These are phyloP conservation scores for Dispira parvispora DNA, from an alignment of 192 early-diverging fungal species.

Conservation along the genomic window DNA sequence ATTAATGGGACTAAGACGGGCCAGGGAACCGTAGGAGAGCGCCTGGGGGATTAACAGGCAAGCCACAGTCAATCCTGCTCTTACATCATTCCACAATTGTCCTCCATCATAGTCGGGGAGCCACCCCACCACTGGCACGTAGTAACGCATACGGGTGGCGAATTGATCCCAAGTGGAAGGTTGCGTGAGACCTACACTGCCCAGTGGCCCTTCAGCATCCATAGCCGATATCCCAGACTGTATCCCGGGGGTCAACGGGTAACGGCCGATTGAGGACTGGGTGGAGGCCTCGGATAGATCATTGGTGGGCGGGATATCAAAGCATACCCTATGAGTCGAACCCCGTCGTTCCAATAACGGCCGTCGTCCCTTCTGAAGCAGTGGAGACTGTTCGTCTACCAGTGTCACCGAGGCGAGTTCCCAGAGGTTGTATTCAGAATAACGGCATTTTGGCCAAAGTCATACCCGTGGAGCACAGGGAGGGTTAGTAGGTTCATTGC, in stretches of 20 bases:
- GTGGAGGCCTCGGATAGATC: no score
- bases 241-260: slow-evolving; percentile 6
- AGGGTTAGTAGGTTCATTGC: no score
- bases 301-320: neutral
- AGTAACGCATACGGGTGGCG: slow-evolving; percentile 64
- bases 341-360: neutral
- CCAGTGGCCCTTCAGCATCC: neutral
- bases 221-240: no score
- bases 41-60: slow-evolving; percentile 55
- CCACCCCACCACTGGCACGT: slow-evolving; percentile 89
- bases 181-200: no score
- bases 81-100: slow-evolving; percentile 52
- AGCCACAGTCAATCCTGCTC: slow-evolving; percentile 75
- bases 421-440: no score
- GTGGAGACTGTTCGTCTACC: neutral
- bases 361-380: neutral
- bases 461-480: no score
- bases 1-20: slow-evolving; percentile 69
- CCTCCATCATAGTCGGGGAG: slow-evolving; percentile 55
- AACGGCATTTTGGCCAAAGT: no score
- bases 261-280: neutral
- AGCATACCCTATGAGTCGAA: neutral
- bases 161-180: slow-evolving; percentile 21
- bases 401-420: neutral
- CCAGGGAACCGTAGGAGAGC: slow-evolving; percentile 82